Percentiles rank a stretch among this genome's conserved stretches.
phyloP scores from a whole-genome alignment of 441 rosid species.

The Erysimum cheiri region DNA sequence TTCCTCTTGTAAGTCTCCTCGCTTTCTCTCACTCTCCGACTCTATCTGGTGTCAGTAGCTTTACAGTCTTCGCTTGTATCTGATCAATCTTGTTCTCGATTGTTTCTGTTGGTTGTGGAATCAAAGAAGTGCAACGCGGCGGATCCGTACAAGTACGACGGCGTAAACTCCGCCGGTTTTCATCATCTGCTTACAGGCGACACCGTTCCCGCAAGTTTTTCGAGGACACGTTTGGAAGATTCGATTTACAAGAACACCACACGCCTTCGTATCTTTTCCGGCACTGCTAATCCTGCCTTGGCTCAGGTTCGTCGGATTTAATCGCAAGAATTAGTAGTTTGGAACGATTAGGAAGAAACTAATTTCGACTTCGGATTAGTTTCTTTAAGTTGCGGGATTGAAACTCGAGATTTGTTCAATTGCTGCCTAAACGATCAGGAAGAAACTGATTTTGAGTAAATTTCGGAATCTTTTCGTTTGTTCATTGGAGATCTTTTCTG shows the following conservation, averaged over 20 bases:
- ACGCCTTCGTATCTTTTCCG: conserved; percentile 83
- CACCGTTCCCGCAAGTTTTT: conserved; percentile 46
- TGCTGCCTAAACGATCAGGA: not conserved
- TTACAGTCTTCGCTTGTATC: conserved; percentile 11
- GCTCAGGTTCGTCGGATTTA: conserved; percentile 59
- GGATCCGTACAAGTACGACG: conserved; percentile 69
- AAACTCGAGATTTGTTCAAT: conserved; percentile 2
- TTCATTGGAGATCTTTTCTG: conserved; percentile 2
- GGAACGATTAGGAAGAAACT: conserved; percentile 3
- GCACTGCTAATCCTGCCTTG: conserved; percentile 90
- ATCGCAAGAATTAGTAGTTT: not conserved
- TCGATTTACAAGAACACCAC: conserved; percentile 56
- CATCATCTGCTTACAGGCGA: conserved; percentile 50
- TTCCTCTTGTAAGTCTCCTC: conserved; percentile 40
- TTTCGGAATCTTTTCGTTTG: conserved; percentile 6
- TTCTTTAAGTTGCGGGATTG: not conserved
- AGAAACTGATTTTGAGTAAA: conserved; percentile 14
- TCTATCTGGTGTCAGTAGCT: conserved; percentile 37
- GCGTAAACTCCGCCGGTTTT: conserved; percentile 54
- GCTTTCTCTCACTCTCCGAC: not conserved
- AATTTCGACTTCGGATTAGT: conserved; percentile 8
- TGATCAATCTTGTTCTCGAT: not conserved
- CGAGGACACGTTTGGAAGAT: conserved; percentile 46
- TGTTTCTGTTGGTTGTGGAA: conserved; percentile 8
- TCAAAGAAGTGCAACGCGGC: conserved; percentile 67